These are phyloP conservation scores for Parietaria judaica DNA, from an alignment of 306 rosid species.

Conservation along the genomic window DNA sequence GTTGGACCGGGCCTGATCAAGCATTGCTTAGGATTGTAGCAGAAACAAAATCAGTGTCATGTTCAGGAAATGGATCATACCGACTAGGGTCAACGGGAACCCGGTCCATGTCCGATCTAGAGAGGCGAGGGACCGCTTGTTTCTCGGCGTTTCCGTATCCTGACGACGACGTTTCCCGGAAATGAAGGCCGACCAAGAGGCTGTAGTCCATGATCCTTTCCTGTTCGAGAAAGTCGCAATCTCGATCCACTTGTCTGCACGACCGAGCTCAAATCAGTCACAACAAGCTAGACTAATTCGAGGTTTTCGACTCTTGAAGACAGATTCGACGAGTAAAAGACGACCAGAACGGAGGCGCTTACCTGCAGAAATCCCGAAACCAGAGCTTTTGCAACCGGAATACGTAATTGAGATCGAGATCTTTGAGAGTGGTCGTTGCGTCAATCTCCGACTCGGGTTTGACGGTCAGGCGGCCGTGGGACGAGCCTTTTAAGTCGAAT, in stretches of 20 bases:
- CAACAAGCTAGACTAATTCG: neutral
- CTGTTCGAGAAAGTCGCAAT: conserved; percentile 91
- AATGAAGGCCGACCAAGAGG: conserved; percentile 88
- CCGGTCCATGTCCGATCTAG: conserved; percentile 39
- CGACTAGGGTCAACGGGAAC: conserved; percentile 41
- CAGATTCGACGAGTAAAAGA: too few species aligned
- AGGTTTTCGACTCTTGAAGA: too few species aligned
- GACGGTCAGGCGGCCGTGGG: conserved; percentile 73
- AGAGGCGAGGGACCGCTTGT: conserved; percentile 29
- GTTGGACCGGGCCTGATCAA: too few species aligned
- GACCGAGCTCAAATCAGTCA: conserved; percentile 9
- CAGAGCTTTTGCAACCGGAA: conserved; percentile 75
- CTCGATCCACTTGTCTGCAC: conserved; percentile 87
- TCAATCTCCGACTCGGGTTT: conserved; percentile 74
- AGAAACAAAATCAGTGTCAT: too few species aligned
- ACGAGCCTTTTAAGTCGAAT: conserved; percentile 89
- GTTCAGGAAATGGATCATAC: conserved; percentile 21
- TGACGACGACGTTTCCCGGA: conserved; percentile 46
- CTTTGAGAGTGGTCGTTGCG: conserved; percentile 83
- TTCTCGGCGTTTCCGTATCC: conserved; percentile 7
- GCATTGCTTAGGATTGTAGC: too few species aligned
- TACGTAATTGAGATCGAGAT: conserved; percentile 78
- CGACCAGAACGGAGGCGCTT: neutral
- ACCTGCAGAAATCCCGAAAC: conserved; percentile 90
- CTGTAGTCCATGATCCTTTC: conserved; percentile 98